Evolutionary conservation across 2,329 filamentous ascomycete species (phyloP), one percentile per base, ranked within the genome.

Genomic region (Orbilia brochopaga): DNA sequence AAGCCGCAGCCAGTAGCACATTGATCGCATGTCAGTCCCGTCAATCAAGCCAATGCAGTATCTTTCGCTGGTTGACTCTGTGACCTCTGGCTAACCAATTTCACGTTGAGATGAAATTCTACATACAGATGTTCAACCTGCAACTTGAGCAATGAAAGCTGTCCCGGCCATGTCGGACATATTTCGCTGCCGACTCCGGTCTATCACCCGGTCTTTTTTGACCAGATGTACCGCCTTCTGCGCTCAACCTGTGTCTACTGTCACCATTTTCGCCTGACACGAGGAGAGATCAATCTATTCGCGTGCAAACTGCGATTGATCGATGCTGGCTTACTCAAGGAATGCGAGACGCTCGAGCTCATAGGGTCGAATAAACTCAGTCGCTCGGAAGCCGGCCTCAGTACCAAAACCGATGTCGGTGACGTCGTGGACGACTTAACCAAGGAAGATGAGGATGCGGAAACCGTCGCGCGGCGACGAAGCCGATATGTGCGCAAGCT

Each of bases 151-250:
- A 88, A 88, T 73, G 85, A 87, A 78, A 86, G 86, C 76, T 99
- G 95, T 79, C 91, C 93, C 5, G 95, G 95, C 65, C 95, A 99
- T 82, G 86, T 90, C 69, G 95, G 94, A 59, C 94, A 99, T 78
- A 96, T 99, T 79, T 91, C 97, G 77, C 87, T 99, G 11, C 92
- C 94, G 13, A 89, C 92, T 11, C 91, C 90, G 52, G 90, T 97
- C 58, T 99, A 97, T 79, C 93, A 99, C 80, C 91, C 93, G n/a
- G 90, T 92, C 1, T 97, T 97, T 78, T 89, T 99, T 83, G 92
- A 97, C 78, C 92, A 97, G 79, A 85, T 92, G 58, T 86, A 95
- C 74, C 88, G 90, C 50, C 83, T 99, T 51, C 84, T 99, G 19
- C 88, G 92, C 76, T 89, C 91, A 60, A 90, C 93, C 80, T 99